These are phyloP conservation scores for Prunus kanzakura DNA, from an alignment of 306 rosid genomes.

Conservation along the genomic window DNA sequence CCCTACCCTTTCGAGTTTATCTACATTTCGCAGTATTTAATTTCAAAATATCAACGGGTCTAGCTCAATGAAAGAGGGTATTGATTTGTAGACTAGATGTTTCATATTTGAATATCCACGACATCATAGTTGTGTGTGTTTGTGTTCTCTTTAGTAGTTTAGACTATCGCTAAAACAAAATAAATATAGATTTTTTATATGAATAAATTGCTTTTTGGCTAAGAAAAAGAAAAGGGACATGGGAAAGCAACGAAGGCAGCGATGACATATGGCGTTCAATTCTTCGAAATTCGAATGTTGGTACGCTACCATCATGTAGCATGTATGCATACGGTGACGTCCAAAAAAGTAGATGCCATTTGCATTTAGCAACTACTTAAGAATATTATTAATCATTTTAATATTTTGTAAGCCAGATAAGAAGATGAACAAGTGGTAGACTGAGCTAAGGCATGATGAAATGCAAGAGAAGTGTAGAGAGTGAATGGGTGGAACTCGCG, in stretches of 20 bases:
- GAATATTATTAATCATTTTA: neutral
- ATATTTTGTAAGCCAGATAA: neutral
- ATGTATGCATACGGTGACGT: neutral
- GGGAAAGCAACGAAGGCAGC: neutral
- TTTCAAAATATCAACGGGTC: neutral
- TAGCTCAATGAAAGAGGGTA: no score
- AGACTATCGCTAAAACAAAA: neutral
- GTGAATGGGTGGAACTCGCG: neutral
- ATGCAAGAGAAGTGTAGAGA: neutral
- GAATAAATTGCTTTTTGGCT: neutral
- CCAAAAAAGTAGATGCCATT: neutral
- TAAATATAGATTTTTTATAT: neutral
- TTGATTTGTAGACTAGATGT: accelerated
- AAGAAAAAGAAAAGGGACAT: neutral
- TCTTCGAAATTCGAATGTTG: neutral
- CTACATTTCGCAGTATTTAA: neutral
- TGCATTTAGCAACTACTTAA: neutral
- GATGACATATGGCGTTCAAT: neutral
- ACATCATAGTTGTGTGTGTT: no score
- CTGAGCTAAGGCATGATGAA: neutral
- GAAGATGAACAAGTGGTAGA: neutral
- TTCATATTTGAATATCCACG: accelerated
- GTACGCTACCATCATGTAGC: neutral
- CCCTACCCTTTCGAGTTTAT: neutral
- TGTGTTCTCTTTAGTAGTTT: accelerated